Conservation (phyloP, 495 filamentous ascomycete genomes). For the Podospora sp. region DNA sequence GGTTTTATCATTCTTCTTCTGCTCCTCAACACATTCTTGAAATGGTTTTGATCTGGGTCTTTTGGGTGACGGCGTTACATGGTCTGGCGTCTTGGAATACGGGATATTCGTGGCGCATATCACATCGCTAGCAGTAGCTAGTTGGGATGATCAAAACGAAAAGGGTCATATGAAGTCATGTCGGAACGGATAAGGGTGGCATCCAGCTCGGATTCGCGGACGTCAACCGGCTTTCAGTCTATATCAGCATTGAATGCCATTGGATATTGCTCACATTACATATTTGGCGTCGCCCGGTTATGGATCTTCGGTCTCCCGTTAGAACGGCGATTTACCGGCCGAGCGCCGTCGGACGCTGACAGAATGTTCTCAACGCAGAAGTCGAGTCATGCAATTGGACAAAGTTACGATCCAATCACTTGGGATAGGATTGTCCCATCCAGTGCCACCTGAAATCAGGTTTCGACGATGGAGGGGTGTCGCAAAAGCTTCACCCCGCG, state of each 20-base stretch:
- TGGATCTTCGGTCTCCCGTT: background rate
- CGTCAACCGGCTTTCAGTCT: background rate
- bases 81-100: constrained; percentile 1
- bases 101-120: background rate
- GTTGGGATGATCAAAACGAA: background rate
- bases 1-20: background rate
- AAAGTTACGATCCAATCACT: background rate
- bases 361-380: background rate
- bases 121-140: background rate
- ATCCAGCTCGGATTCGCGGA: background rate
- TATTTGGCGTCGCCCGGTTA: too few species aligned
- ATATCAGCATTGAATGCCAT: background rate
- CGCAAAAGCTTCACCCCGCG: background rate
- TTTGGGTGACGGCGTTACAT: constrained; percentile 3
- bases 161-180: background rate
- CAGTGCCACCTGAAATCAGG: background rate
- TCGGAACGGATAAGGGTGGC: background rate
- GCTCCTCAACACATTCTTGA: background rate
- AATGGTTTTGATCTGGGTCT: background rate
- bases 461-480: background rate
- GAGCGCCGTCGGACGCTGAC: background rate
- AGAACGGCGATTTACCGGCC: background rate
- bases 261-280: background rate
- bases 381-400: background rate
- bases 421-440: background rate